Evolutionary conservation across 345 rosid species (phyloP).

Genomic region (Murraya koenigii): DNA sequence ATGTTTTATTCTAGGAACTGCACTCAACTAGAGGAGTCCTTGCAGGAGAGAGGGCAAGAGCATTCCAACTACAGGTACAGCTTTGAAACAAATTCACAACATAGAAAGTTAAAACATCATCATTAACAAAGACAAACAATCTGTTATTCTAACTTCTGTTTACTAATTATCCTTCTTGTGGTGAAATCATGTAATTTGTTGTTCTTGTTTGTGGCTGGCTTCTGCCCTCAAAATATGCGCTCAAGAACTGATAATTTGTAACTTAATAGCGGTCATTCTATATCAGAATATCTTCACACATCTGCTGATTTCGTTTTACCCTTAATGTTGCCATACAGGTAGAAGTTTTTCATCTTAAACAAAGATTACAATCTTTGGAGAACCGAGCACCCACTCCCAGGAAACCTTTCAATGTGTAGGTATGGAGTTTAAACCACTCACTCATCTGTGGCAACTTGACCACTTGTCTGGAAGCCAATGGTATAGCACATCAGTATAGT

Average conservation of each 20-base stretch:
- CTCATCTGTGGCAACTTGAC: neutral
- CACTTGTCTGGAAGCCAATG: neutral
- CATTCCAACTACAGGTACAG: constrained; percentile 86
- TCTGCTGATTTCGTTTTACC: neutral
- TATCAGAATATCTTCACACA: neutral
- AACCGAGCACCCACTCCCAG: constrained; percentile 74
- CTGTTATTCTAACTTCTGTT: neutral
- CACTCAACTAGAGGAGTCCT: constrained; percentile 97
- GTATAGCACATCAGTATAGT: neutral
- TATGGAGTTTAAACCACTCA: neutral
- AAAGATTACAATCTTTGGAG: constrained; percentile 86
- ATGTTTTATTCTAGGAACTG: constrained; percentile 52
- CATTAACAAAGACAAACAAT: neutral
- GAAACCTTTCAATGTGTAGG: constrained; percentile 68
- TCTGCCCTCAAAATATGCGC: neutral
- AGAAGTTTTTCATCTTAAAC: constrained; percentile 96
- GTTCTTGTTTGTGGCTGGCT: neutral
- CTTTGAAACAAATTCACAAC: constrained; percentile 8
- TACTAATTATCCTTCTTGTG: neutral
- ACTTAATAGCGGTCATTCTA: neutral
- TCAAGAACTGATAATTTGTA: neutral
- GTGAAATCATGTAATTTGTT: neutral
- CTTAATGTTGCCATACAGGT: constrained; percentile 43
- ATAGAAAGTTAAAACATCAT: neutral
- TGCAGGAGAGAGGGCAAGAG: constrained; percentile 90